Conservation (phyloP, 176 grass and related monocot genomes). For the Saccharum officinarum region DNA sequence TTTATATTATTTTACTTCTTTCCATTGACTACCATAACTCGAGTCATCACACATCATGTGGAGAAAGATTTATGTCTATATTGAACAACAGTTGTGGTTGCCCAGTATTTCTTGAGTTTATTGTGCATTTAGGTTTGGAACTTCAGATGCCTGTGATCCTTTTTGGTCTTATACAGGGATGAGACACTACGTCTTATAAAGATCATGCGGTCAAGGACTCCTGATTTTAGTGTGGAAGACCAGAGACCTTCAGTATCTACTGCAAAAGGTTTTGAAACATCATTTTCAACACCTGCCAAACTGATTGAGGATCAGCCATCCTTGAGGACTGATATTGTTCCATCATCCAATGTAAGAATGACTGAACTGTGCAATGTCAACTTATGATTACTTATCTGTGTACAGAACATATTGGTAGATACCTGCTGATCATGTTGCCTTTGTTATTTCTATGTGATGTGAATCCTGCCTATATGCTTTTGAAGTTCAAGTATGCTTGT, state of each 20-base stretch:
- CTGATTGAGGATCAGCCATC: slow-evolving; percentile 15
- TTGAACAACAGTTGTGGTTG: not conserved
- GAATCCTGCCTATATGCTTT: slow-evolving; percentile 1
- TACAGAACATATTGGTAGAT: not conserved
- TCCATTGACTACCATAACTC: slow-evolving; percentile 1
- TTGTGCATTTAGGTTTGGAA: slow-evolving; percentile 20
- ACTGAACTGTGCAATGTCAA: slow-evolving; percentile 3
- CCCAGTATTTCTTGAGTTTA: not conserved
- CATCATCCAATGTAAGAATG: slow-evolving; percentile 47
- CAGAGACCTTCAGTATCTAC: slow-evolving; percentile 18
- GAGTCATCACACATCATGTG: not conserved
- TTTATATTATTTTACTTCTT: slow-evolving; percentile 12
- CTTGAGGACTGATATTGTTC: slow-evolving; percentile 10
- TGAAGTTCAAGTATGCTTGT: slow-evolving; percentile 13
- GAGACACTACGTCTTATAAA: slow-evolving; percentile 46
- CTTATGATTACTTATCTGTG: slow-evolving; percentile 17
- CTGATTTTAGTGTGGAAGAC: slow-evolving; percentile 35
- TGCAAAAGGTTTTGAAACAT: slow-evolving; percentile 35
- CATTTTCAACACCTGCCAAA: slow-evolving; percentile 33
- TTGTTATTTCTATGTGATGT: slow-evolving; percentile 15
- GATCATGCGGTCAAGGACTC: slow-evolving; percentile 51
- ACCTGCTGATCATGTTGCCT: not conserved
- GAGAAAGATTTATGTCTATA: not conserved
- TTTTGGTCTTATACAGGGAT: slow-evolving; percentile 49
- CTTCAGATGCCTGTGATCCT: slow-evolving; percentile 14